These are phyloP conservation scores for Malassezia japonica DNA, from an alignment of 1,284 basidiomycete genomes.

Conservation along the genomic window DNA sequence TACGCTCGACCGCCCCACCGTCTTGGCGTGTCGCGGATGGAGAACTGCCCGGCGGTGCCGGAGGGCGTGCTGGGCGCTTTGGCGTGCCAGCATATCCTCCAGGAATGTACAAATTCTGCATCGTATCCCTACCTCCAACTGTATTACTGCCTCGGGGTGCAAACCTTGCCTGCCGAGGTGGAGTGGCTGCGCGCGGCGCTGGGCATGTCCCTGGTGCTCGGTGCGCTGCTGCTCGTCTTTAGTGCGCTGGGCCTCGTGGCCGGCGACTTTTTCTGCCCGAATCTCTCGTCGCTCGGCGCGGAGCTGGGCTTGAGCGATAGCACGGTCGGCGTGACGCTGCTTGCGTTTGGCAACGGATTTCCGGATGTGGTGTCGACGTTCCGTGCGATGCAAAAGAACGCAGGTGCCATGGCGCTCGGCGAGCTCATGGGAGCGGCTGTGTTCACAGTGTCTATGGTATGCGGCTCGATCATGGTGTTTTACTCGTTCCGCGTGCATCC, in stretches of 20 bases:
- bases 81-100: conserved; percentile 28
- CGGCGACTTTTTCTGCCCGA: conserved; percentile 46
- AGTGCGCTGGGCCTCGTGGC: conserved; percentile 42
- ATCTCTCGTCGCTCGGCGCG: conserved; percentile 37
- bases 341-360: conserved; percentile 50
- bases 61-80: conserved; percentile 14
- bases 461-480: conserved; percentile 87
- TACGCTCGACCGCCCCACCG: too few relatives aligned
- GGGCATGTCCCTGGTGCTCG: background rate
- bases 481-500: conserved; percentile 76
- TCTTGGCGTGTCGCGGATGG: too few relatives aligned
- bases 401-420: conserved; percentile 81
- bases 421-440: conserved; percentile 89
- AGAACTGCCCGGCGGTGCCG: conserved; percentile 24
- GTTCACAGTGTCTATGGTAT: conserved; percentile 90
- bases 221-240: conserved; percentile 33
- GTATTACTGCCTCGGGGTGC: conserved; percentile 34
- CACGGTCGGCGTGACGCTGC: conserved; percentile 41
- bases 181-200: background rate
- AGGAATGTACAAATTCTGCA: conserved; percentile 27
- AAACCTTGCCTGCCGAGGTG: background rate
- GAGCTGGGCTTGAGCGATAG: conserved; percentile 40
- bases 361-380: conserved; percentile 70
- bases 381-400: conserved; percentile 74
- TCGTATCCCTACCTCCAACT: conserved; percentile 33